Evolutionary conservation across 441 rosid genomes (phyloP).

Genomic region (Gossypium schwendimanii): DNA sequence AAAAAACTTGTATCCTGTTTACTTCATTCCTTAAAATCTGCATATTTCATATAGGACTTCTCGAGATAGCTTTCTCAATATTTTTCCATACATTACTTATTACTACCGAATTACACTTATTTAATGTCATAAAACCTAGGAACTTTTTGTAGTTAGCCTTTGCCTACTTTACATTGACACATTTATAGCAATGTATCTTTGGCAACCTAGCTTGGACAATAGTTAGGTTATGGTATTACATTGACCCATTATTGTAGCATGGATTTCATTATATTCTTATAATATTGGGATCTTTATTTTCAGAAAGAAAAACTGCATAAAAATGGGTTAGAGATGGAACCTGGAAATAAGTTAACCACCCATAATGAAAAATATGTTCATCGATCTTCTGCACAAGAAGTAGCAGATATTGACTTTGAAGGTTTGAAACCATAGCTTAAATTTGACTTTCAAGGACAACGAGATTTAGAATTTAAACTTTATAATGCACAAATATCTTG

Average conservation of each 20-base stretch:
- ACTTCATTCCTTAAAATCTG: not conserved
- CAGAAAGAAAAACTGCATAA: not conserved
- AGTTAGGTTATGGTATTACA: not conserved
- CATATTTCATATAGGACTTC: not conserved
- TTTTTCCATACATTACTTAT: not conserved
- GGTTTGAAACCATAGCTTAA: not conserved
- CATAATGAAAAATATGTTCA: not conserved
- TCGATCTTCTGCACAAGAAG: not conserved
- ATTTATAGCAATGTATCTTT: not conserved
- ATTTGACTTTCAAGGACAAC: not conserved
- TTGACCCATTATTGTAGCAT: not conserved
- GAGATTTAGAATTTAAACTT: not conserved
- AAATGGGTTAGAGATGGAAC: not conserved
- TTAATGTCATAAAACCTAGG: not conserved
- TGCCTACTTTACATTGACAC: not conserved
- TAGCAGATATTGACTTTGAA: not conserved
- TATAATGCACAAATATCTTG: not conserved
- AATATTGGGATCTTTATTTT: not conserved
- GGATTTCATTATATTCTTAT: not conserved
- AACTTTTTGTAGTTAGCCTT: not conserved
- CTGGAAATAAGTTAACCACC: not conserved
- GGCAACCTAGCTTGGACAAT: not conserved
- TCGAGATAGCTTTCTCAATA: not conserved
- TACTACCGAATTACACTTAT: not conserved
- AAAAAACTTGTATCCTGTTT: not conserved